Base-by-base conservation (phyloP, 306 rosid species). In the Lagenaria siceraria region DNA sequence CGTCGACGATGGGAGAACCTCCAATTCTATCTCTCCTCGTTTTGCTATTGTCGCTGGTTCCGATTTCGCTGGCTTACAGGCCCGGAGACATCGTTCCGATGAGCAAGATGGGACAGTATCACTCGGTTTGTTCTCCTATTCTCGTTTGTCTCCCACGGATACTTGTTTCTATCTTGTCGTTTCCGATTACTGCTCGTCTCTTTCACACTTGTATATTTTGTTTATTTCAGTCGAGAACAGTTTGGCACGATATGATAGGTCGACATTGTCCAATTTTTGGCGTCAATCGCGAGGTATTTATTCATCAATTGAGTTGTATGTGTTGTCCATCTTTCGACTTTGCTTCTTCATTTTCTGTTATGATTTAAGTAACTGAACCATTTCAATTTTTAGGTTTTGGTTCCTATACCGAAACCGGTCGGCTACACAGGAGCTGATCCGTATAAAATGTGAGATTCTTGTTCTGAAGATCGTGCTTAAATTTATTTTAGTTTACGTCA, bases 61-160 rank as follows among this genome's bases (percentile, higher is more conserved):
- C 83, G 19, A 42, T 24, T 8, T 64, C 54, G 10, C 78, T 79
- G 61, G 91, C 96, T 78, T 96, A 92, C 82, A 87, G 88, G 71
- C 88, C 97, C 3, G 98, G 98, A 65, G 99, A 96, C 82, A 81
- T 88, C 84, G 91, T 92, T 43, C 97, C 98, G 76, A 96, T 88
- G 92, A 90, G 98, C 87, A 91, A 90, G 86, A 96, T 92, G 97
- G 98, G 98, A 59, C 98, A 89, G 80, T 96, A 96, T 81, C 98
- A 96, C 84, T 92, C 99, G 78, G 98, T 96, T 60, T 76, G 92
- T 88, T 77, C 73, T n/a, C 80, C 21, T n/a, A 4, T 11, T 68
- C 62, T 38, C 74, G 8, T 51, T 42, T 74, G 51, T 71, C 77
- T 31, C 35, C 31, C 40, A 8, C 14, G 22, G 40, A 46, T 71